Conservation (phyloP, 768 basidiomycete species). For the Mycena floridula region DNA sequence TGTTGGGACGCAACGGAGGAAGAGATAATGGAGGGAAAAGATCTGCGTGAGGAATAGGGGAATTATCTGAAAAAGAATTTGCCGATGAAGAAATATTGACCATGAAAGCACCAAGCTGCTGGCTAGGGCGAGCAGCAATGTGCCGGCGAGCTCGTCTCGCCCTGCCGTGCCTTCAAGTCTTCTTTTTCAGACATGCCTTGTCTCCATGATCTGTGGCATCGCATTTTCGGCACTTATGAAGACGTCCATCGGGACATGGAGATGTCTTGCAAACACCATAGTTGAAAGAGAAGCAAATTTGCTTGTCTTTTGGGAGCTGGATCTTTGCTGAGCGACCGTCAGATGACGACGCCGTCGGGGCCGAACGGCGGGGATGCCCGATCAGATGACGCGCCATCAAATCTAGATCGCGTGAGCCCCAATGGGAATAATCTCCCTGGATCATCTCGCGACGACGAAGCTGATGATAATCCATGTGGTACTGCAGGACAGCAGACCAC, state of each 20-base stretch:
- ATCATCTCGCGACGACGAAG: conserved; percentile 11
- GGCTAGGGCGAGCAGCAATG: conserved; percentile 12
- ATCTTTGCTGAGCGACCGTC: not conserved
- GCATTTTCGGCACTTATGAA: conserved; percentile 9
- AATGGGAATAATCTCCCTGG: conserved; percentile 8
- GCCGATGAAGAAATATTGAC: not conserved
- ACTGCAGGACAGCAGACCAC: conserved; percentile 12
- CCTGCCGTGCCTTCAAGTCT: conserved; percentile 9
- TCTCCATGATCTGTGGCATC: conserved; percentile 1
- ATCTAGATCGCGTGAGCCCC: conserved; percentile 7
- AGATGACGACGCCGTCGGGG: conserved; percentile 3
- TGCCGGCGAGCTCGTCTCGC: conserved; percentile 11
- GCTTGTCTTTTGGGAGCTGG: conserved; percentile 2
- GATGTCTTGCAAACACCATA: conserved; percentile 7
- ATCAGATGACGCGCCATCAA: conserved; percentile 6
- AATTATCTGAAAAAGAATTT: not conserved
- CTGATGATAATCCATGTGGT: conserved; percentile 10
- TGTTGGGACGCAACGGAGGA: conserved; percentile 16
- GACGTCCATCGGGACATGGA: conserved; percentile 8
- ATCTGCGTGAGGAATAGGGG: conserved; percentile 5
- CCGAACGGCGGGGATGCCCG: conserved; percentile 7
- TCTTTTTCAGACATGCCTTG: not conserved
- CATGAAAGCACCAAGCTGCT: conserved; percentile 4
- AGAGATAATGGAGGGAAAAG: conserved; percentile 8
- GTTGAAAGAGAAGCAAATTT: conserved; percentile 10